phyloP scores from a whole-genome alignment of 2,329 filamentous ascomycete species.

The Juglanconis oblonga region DNA sequence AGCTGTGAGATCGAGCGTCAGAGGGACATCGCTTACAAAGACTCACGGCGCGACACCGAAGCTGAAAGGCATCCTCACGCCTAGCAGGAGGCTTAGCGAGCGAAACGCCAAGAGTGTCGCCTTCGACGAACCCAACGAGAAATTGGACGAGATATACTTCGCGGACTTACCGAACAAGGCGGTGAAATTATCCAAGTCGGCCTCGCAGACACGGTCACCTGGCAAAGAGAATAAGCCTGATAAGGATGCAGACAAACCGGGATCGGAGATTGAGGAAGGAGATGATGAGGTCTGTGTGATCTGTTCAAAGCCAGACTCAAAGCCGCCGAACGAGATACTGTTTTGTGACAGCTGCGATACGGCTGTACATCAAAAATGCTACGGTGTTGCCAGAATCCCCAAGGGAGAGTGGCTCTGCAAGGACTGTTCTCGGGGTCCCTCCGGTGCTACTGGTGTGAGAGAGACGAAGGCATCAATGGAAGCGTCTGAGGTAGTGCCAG shows the following conservation, averaged over 20 bases:
- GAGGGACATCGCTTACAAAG: constrained; percentile 11
- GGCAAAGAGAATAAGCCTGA: constrained; percentile 13
- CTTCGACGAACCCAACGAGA: constrained; percentile 38
- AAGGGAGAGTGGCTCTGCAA: constrained; percentile 63
- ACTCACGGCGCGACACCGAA: constrained; percentile 20
- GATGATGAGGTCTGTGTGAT: constrained; percentile 55
- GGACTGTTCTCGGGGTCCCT: constrained; percentile 46
- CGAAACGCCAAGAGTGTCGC: constrained; percentile 52
- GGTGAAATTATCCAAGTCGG: constrained; percentile 23
- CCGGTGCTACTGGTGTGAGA: constrained; percentile 21
- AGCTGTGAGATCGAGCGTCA: constrained; percentile 12
- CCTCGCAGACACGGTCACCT: constrained; percentile 16
- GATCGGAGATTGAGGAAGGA: constrained; percentile 31
- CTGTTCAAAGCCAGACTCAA: constrained; percentile 56
- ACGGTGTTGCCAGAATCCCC: constrained; percentile 54
- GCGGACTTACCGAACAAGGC: constrained; percentile 46
- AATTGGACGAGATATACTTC: constrained; percentile 46
- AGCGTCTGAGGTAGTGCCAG: constrained; percentile 30
- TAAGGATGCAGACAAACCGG: constrained; percentile 24
- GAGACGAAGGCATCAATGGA: constrained; percentile 21
- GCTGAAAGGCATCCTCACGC: constrained; percentile 57
- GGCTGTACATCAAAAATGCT: constrained; percentile 61
- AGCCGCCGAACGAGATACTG: constrained; percentile 58
- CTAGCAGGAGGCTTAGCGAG: constrained; percentile 41
- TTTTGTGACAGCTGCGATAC: constrained; percentile 64